These are phyloP conservation scores for Centrapalus pauciflorus DNA, from an alignment of 129 eudicot genomes.

Conservation along the genomic window DNA sequence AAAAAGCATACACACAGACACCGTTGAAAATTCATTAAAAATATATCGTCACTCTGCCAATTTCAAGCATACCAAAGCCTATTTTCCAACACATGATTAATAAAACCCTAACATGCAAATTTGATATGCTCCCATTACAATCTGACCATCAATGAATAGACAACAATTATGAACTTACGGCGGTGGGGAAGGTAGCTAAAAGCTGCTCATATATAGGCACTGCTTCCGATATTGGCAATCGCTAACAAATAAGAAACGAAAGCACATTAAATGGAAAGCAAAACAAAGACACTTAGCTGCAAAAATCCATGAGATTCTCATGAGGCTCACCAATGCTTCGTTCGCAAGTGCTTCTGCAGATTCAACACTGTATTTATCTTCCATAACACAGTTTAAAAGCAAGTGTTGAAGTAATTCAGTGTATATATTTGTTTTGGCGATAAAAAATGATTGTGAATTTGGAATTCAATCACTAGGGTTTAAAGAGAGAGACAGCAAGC, in stretches of 20 bases:
- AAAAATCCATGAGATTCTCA: not conserved
- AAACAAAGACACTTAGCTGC: not conserved
- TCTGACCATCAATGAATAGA: not conserved
- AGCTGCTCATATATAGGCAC: slow-evolving; percentile 86
- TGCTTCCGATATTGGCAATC: slow-evolving; percentile 70
- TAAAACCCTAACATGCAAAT: slow-evolving; percentile 1
- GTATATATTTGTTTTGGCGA: not conserved
- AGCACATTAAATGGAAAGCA: not conserved
- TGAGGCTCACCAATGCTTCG: slow-evolving; percentile 64
- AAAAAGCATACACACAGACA: slow-evolving; percentile 1
- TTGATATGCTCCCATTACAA: not conserved
- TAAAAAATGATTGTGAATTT: not conserved
- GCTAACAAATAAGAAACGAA: slow-evolving; percentile 33
- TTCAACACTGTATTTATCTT: slow-evolving; percentile 72
- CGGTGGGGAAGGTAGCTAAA: slow-evolving; percentile 72
- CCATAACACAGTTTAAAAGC: slow-evolving; percentile 17
- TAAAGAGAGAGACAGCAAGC: not conserved
- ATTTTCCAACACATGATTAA: not conserved
- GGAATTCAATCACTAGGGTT: slow-evolving; percentile 15
- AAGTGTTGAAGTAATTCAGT: not conserved
- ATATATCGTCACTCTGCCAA: not conserved
- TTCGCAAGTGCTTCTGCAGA: slow-evolving; percentile 84
- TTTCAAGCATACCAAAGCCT: no score
- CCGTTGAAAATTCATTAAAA: not conserved
- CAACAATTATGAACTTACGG: slow-evolving; percentile 40